A percentile compares a stretch with the other conserved stretches of the same genome.
These are phyloP conservation scores for Globisporangium takayamanum DNA, from an alignment of 352 stramenopile genomes.

Conservation along the genomic window DNA sequence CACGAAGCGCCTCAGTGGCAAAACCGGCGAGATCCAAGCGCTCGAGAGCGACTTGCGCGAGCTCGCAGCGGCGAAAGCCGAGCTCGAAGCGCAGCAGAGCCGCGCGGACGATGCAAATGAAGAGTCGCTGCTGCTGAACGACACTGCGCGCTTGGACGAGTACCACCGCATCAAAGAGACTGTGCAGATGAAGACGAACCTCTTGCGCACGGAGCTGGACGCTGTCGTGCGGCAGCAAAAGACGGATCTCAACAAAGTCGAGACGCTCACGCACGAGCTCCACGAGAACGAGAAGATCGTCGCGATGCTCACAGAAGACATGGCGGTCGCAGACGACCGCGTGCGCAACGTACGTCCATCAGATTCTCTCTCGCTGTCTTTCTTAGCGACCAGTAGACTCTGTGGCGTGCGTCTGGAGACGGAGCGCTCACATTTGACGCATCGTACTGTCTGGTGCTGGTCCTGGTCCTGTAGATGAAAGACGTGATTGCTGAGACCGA, in stretches of 20 bases:
- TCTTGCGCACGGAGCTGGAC: slow-evolving; percentile 62
- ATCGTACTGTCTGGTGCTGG: not conserved
- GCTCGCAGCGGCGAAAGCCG: slow-evolving; percentile 45
- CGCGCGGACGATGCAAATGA: slow-evolving; percentile 19
- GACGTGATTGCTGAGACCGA: slow-evolving; percentile 63
- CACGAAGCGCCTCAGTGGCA: slow-evolving; percentile 77
- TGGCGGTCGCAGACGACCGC: slow-evolving; percentile 52
- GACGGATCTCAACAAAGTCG: slow-evolving; percentile 64
- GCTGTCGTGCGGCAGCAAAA: slow-evolving; percentile 60
- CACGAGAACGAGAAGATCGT: slow-evolving; percentile 67
- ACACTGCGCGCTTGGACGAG: slow-evolving; percentile 50
- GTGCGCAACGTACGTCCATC: slow-evolving; percentile 40
- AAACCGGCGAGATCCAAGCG: slow-evolving; percentile 77
- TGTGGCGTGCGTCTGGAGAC: no score
- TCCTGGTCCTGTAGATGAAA: slow-evolving; percentile 35
- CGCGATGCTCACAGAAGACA: slow-evolving; percentile 53
- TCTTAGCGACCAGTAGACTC: not conserved
- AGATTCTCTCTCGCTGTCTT: not conserved
- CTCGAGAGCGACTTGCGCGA: slow-evolving; percentile 68
- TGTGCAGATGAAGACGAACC: slow-evolving; percentile 61
- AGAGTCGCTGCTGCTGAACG: slow-evolving; percentile 56
- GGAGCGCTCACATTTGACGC: not conserved
- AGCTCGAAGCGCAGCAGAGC: slow-evolving; percentile 46
- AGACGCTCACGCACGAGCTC: slow-evolving; percentile 63
- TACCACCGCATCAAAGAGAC: slow-evolving; percentile 82